Evolutionary conservation across 1,139 yeast species (phyloP), one percentile per base, ranked within the genome.

Genomic region (Meyerozyma carpophila): DNA sequence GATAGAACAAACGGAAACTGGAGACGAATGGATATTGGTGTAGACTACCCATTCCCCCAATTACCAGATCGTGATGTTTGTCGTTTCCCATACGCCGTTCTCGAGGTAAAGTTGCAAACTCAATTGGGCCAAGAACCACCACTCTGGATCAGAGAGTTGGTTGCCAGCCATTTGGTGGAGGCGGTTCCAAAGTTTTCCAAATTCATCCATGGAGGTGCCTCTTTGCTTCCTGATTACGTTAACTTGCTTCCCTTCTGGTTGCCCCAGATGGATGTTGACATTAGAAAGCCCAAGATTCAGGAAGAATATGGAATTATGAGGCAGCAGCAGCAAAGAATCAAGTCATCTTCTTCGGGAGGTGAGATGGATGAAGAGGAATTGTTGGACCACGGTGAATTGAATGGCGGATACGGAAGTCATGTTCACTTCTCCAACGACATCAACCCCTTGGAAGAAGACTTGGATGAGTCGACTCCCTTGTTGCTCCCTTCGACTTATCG

Each of bases 71-170:
- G 77, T 50, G 98, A 93, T 61, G 81, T 85, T 43, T 93, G 93
- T 59, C 76, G 96, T 56, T 93, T 93, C 69, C 98, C 98, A 11
- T 93, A 93, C 63, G 98, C 98, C 1, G 97, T 93, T 40, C 74
- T 93, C 53, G 98, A 93, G 69, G 98, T 93, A 47, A 93, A 93
- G 67, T 76, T 93, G 52, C 98, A 93, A 68, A 93, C 98, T 7
- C 98, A 93, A 69, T 62, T 93, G 68, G 98, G 98, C 44, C 98
- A 93, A 69, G 98, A 93, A 64, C 98, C 98, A 36, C 98, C 98
- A 13, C 82, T 79, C 50, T 93, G 98, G 98, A 95, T 93, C 39
- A 81, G 95, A 54, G 96, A 93, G 53, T 77, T 93, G 61, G 90
- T 91, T 37, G 73, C 90, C 1, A 85, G 95, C 26, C 98, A 93